These are phyloP conservation scores for Penicillium freii DNA, from an alignment of 2,329 filamentous ascomycete genomes.

Conservation along the genomic window DNA sequence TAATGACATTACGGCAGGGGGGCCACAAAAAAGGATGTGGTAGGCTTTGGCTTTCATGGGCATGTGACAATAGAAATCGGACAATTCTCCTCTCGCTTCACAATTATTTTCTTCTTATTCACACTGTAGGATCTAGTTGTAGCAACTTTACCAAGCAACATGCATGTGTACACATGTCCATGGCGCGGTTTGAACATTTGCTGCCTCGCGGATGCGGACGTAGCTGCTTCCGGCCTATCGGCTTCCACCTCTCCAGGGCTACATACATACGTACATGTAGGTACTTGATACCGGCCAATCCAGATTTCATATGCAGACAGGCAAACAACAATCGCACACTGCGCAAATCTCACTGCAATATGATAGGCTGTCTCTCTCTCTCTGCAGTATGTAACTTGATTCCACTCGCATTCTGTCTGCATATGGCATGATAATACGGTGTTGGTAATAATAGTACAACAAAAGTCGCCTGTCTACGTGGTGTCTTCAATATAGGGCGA, in stretches of 20 bases:
- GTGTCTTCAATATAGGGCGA: not conserved
- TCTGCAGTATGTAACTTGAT: not conserved
- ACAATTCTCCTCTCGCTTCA: conserved; percentile 43
- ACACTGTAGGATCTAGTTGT: not conserved
- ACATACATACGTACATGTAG: not conserved
- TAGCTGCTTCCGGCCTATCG: conserved; percentile 1
- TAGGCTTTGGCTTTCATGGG: conserved; percentile 31
- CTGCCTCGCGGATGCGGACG: not conserved
- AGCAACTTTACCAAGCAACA: conserved; percentile 8
- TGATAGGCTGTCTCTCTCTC: not conserved
- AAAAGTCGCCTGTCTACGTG: too few relatives aligned
- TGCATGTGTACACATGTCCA: not conserved
- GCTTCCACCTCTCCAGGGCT: not conserved
- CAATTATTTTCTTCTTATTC: not conserved
- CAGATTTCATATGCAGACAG: not conserved
- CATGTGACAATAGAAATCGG: conserved; percentile 41
- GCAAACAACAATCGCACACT: not conserved
- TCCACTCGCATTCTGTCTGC: not conserved
- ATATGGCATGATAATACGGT: not conserved
- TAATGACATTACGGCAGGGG: conserved; percentile 42
- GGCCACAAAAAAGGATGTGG: conserved; percentile 36
- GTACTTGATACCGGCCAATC: not conserved
- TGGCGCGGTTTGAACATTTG: not conserved
- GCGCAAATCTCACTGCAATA: not conserved
- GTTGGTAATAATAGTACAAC: not conserved